A percentile compares a stretch with the other conserved stretches of the same genome.
These are phyloP conservation scores for Neophaeococcomyces mojaviensis DNA, from an alignment of 2,329 filamentous ascomycete species.

Conservation along the genomic window DNA sequence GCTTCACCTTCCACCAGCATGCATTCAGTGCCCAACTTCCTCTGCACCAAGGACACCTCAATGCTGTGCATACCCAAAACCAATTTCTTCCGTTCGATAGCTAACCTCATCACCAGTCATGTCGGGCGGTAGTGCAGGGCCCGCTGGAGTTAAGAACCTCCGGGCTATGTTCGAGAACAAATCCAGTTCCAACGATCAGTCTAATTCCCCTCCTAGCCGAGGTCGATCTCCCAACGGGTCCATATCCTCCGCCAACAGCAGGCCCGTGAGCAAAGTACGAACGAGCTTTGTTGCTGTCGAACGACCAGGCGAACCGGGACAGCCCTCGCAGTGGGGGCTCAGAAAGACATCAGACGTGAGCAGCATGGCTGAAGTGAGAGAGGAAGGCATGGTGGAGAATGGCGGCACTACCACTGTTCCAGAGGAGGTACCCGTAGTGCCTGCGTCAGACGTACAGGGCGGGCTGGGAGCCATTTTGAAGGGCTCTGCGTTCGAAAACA, in stretches of 20 bases:
- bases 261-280: constrained; percentile 66
- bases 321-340: constrained; percentile 31
- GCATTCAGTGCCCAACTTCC: neutral
- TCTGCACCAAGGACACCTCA: neutral
- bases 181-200: constrained; percentile 43
- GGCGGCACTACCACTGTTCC: neutral
- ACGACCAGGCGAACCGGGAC: constrained; percentile 34
- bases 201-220: constrained; percentile 58
- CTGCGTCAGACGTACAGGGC: constrained; percentile 3
- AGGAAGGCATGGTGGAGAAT: constrained; percentile 17
- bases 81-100: neutral
- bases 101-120: constrained; percentile 19
- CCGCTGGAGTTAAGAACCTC: constrained; percentile 64
- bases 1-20: neutral
- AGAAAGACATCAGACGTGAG: constrained; percentile 33
- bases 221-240: constrained; percentile 53
- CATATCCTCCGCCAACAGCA: constrained; percentile 37
- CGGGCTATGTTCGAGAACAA: constrained; percentile 74
- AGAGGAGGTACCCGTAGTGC: neutral
- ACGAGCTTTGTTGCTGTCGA: constrained; percentile 70
- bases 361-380: constrained; percentile 19
- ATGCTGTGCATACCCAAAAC: neutral
- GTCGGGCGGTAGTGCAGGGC: constrained; percentile 30
- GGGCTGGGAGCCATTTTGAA: constrained; percentile 26
- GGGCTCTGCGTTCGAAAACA: constrained; percentile 26